phyloP scores from a whole-genome alignment of 2,329 filamentous ascomycete species.

The Calonectria ilicicola region DNA sequence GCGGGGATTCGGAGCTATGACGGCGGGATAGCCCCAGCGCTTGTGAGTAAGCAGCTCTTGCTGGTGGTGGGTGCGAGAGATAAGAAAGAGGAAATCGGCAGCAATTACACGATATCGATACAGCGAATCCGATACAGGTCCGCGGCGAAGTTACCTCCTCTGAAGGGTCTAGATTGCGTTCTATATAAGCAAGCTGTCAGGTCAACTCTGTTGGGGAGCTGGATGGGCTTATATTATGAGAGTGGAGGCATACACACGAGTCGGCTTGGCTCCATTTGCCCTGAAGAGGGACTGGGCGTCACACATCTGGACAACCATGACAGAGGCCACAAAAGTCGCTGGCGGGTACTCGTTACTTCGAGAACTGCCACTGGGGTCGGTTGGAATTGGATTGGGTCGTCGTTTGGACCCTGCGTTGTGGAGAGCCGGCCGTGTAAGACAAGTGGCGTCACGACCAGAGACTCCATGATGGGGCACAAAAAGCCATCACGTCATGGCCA shows the following conservation, averaged over 20 bases:
- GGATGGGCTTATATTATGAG: not conserved
- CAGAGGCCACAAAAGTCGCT: not conserved
- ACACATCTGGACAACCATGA: not conserved
- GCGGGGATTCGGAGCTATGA: not conserved
- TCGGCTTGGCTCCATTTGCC: not conserved
- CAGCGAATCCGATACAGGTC: not conserved
- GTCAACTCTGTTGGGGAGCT: not conserved
- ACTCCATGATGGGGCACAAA: not conserved
- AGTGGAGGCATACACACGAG: not conserved
- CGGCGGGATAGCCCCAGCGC: not conserved
- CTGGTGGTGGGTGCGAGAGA: not conserved
- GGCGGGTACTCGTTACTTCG: not conserved
- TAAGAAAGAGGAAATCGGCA: not conserved
- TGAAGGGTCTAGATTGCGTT: not conserved
- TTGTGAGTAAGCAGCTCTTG: not conserved
- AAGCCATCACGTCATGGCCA: conserved; percentile 2
- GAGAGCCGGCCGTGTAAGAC: not conserved
- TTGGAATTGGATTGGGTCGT: not conserved
- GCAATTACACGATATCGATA: not conserved
- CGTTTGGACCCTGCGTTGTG: conserved; percentile 6
- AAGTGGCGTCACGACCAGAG: not conserved
- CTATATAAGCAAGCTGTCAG: not conserved
- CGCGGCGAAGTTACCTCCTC: too few relatives aligned
- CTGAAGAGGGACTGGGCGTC: not conserved
- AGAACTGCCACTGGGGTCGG: not conserved